Evolutionary conservation across 2,329 filamentous ascomycete genomes (phyloP), one percentile per base, ranked within the genome.

Genomic region (Sordariomycetes sp.): DNA sequence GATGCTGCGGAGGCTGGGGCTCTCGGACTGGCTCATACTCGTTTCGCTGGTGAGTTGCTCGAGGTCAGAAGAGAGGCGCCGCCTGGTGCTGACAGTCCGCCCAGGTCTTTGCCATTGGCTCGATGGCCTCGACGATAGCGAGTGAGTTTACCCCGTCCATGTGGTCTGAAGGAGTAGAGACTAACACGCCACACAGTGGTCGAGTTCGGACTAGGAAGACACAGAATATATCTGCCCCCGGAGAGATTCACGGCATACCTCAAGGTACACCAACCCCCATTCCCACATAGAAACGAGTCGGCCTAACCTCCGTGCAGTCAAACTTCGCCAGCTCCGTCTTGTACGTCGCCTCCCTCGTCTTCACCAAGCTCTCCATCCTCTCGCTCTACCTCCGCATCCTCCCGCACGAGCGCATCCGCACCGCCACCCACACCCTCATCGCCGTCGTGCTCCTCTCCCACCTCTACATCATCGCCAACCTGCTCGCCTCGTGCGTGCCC

Each of bases 1-100:
- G 12, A 60, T 72, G 55, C 65, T 71, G 32, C 69, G 68, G 60
- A 64, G 68, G 52, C 65, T 71, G 58, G 67, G 67, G 54, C 54
- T 63, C 22, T 70, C 72, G 55, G 70, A 73, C 60, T 71, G 68
- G 65, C 63, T 66, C 24, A 68, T 71, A 53, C 46, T 73, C 18
- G 59, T 67, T 16, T 65, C 70, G 2, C 60, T 71, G 28, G 62
- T 55, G 34, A 46, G 53, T 50, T 43, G 14, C 8, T 11, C 12
- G 12, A 14, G 12, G 20, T 20, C 20, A 11, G 18, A 16, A 6
- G 25, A 55, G 14, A 12, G 16, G 34, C 18, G 16, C 14, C n/a
- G 40, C 11, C 8, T 5, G 3, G 14, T n/a, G n/a, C 34, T 28
- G 37, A 3, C 24, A 14, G 20, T 48, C 4, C 14, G 40, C 4